Evolutionary conservation across 257 asterid genomes (phyloP).

Genomic region (Hygrophila difformis): DNA sequence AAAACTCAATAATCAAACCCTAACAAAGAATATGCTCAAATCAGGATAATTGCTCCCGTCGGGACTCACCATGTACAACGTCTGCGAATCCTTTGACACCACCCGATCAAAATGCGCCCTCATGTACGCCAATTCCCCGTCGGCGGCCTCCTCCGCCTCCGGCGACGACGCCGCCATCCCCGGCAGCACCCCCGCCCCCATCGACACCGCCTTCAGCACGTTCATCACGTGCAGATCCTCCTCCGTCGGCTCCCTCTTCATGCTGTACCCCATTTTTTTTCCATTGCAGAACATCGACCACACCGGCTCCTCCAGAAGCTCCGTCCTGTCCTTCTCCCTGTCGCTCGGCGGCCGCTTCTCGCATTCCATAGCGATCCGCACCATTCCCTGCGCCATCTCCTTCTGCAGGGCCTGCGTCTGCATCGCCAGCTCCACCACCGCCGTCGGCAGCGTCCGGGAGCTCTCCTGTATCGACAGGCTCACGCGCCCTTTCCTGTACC

Average conservation of each 20-base stretch:
- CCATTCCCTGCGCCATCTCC: conserved; percentile 37
- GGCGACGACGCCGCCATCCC: conserved; percentile 78
- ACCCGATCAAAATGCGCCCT: conserved; percentile 72
- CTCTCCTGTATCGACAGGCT: conserved; percentile 39
- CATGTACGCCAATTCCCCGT: conserved; percentile 68
- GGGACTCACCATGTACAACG: conserved; percentile 84
- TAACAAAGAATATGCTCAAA: conserved; percentile 81
- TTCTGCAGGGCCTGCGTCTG: conserved; percentile 35
- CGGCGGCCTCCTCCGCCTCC: conserved; percentile 68
- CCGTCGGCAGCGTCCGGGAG: conserved; percentile 30
- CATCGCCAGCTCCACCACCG: conserved; percentile 44
- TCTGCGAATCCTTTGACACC: conserved; percentile 74
- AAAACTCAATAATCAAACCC: conserved; percentile 31
- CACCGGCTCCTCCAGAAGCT: conserved; percentile 52
- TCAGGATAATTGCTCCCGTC: conserved; percentile 78
- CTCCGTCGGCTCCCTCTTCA: conserved; percentile 49
- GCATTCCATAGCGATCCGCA: conserved; percentile 42
- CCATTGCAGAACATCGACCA: conserved; percentile 90
- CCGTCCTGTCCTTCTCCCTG: conserved; percentile 20
- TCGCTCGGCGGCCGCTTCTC: conserved; percentile 29
- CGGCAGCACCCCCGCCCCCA: conserved; percentile 87
- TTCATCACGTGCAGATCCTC: conserved; percentile 86
- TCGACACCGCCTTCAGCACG: conserved; percentile 59
- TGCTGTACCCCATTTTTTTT: conserved; percentile 60
- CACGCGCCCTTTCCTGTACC: conserved; percentile 36